Conservation (phyloP, 1,284 basidiomycete species). For the Anthracocystis setariae region DNA sequence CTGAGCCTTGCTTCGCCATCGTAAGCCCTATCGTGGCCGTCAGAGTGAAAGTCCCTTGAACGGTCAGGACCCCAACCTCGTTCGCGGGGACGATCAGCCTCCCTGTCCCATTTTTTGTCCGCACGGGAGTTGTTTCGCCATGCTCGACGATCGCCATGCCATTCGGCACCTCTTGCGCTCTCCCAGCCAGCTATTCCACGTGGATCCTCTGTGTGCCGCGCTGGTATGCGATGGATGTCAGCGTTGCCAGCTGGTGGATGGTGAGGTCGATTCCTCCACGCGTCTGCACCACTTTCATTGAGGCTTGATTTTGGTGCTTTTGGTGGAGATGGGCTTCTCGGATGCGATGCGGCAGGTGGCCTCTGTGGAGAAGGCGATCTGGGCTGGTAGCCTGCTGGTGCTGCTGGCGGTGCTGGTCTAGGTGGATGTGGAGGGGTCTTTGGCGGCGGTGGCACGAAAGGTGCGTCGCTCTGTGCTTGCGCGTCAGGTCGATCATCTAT, state of each 20-base stretch:
- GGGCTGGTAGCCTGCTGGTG: background rate
- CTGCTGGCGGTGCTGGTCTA: background rate
- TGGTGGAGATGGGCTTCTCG: background rate
- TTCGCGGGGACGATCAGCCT: background rate
- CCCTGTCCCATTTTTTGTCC: conserved; percentile 14
- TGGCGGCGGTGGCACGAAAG: conserved; percentile 18
- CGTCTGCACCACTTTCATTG: background rate
- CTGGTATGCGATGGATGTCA: background rate
- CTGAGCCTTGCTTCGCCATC: background rate
- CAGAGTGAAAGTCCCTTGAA: background rate
- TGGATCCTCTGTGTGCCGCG: background rate
- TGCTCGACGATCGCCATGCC: conserved; percentile 2
- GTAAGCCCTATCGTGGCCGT: background rate
- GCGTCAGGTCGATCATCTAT: conserved; percentile 16
- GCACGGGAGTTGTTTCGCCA: background rate
- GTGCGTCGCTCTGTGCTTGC: background rate
- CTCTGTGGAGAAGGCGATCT: background rate
- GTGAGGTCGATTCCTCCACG: background rate
- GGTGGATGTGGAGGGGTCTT: conserved; percentile 15
- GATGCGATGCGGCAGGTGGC: background rate
- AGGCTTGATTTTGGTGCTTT: no score
- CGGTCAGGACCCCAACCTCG: conserved; percentile 3
- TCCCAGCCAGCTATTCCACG: background rate
- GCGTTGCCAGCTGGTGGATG: background rate
- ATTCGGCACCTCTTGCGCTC: background rate